Percentiles rank a stretch among this genome's conserved stretches.
Conservation (phyloP, 2,329 filamentous ascomycete species). For the Lecanosticta acicola region DNA sequence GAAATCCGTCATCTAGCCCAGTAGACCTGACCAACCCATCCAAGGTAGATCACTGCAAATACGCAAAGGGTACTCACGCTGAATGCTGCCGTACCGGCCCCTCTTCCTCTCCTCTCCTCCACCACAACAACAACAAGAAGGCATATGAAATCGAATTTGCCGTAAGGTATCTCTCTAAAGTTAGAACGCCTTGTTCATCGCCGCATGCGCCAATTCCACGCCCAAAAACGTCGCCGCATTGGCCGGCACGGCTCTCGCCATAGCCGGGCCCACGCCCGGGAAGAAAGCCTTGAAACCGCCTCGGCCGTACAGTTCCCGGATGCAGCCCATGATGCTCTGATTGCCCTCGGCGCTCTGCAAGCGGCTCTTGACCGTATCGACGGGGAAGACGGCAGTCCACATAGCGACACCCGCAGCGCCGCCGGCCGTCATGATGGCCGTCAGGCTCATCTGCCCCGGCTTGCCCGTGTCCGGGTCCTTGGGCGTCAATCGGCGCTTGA, state of each 20-base stretch:
- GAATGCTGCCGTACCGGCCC: no score
- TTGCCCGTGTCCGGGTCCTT: constrained; percentile 66
- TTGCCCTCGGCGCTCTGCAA: constrained; percentile 87
- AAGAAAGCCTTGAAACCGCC: constrained; percentile 92
- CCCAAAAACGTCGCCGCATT: constrained; percentile 93
- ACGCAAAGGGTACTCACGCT: no score
- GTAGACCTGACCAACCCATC: no score
- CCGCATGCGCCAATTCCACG: constrained; percentile 76
- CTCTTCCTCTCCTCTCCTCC: no score
- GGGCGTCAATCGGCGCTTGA: constrained; percentile 82
- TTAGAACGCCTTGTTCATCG: constrained; percentile 69
- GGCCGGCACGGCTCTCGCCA: constrained; percentile 87
- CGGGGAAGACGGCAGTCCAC: constrained; percentile 98
- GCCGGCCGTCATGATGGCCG: constrained; percentile 78
- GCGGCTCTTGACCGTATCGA: constrained; percentile 93
- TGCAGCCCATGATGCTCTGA: constrained; percentile 71
- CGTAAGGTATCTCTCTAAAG: no score
- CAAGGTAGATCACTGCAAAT: no score
- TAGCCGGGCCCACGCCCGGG: constrained; percentile 87
- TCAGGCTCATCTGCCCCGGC: constrained; percentile 71
- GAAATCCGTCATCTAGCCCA: no score
- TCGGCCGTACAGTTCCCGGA: constrained; percentile 73
- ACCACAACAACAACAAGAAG: no score
- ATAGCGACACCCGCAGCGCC: constrained; percentile 91
- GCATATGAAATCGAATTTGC: no score